These are phyloP conservation scores for Raphanus raphanistrum DNA, from an alignment of 345 rosid genomes.

Conservation along the genomic window DNA sequence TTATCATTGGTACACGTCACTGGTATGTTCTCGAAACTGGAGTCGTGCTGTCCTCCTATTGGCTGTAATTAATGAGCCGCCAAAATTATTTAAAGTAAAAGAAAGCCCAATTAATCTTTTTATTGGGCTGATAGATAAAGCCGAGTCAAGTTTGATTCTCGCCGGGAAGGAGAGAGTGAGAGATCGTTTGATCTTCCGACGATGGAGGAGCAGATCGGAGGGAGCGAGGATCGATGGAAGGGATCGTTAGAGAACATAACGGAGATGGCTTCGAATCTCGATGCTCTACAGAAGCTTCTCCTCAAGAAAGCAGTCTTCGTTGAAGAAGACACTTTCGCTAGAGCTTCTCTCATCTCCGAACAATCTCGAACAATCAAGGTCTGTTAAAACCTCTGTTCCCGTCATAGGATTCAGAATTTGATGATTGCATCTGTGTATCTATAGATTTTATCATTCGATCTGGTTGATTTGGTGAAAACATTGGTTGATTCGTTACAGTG, in stretches of 20 bases:
- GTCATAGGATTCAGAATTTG: too few relatives aligned
- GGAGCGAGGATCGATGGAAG: conserved; percentile 82
- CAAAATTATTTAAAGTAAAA: neutral
- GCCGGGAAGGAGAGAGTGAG: neutral
- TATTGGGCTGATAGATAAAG: neutral
- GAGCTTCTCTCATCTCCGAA: conserved; percentile 87
- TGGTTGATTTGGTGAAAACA: neutral
- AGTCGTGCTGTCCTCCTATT: conserved; percentile 35
- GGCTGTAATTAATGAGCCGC: neutral
- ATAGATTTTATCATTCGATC: conserved; percentile 12
- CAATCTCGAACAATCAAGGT: conserved; percentile 95
- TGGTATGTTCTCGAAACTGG: neutral
- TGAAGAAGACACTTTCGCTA: conserved; percentile 78
- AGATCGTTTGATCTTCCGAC: conserved; percentile 27
- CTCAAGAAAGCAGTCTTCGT: conserved; percentile 92
- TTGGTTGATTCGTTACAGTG: neutral
- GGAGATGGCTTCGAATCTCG: conserved; percentile 82
- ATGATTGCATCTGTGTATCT: neutral
- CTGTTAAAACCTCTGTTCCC: neutral
- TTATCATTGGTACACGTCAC: conserved; percentile 69
- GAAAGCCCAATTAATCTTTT: conserved; percentile 26
- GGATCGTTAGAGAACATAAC: conserved; percentile 79
- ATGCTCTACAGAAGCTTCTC: conserved; percentile 82
- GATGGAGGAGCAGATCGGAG: conserved; percentile 65
- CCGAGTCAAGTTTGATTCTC: neutral